A percentile compares a stretch with the other conserved stretches of the same genome.
These are phyloP conservation scores for Gamarada debralockiae DNA, from an alignment of 495 filamentous ascomycete species.

Conservation along the genomic window DNA sequence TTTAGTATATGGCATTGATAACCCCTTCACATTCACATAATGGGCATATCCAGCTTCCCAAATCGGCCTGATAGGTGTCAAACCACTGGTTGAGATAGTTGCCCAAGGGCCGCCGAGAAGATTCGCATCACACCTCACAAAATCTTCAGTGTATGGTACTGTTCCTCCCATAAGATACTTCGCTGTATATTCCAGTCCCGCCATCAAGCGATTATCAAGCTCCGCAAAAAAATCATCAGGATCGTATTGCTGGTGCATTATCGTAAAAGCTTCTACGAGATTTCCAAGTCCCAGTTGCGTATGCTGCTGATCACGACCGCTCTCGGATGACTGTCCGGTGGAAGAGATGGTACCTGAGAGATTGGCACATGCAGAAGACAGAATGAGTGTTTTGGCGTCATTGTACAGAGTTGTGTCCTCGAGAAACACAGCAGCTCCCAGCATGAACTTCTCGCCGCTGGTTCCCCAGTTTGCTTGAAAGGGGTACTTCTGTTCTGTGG, in stretches of 20 bases:
- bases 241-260: slow-evolving; percentile 20
- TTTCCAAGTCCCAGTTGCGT: slow-evolving; percentile 16
- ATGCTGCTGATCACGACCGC: slow-evolving; percentile 24
- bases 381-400: slow-evolving; percentile 25
- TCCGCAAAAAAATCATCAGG: slow-evolving; percentile 29
- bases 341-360: slow-evolving; percentile 5
- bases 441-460: slow-evolving; percentile 28
- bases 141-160: slow-evolving; percentile 29
- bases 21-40: neutral
- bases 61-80: neutral
- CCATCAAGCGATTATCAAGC: slow-evolving; percentile 26
- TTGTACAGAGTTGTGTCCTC: slow-evolving; percentile 34
- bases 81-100: neutral
- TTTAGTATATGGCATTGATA: neutral
- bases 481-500: neutral
- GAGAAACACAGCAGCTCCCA: slow-evolving; percentile 36
- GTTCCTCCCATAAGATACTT: slow-evolving; percentile 29
- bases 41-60: neutral
- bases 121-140: slow-evolving; percentile 30
- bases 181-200: slow-evolving; percentile 29
- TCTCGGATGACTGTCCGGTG: slow-evolving; percentile 28
- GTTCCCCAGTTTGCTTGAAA: slow-evolving; percentile 29
- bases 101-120: slow-evolving; percentile 32
- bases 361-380: slow-evolving; percentile 29
- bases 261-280: slow-evolving; percentile 21